Base-by-base conservation (phyloP, 805 yeast genomes). In the Kodamaea fukazawae region DNA sequence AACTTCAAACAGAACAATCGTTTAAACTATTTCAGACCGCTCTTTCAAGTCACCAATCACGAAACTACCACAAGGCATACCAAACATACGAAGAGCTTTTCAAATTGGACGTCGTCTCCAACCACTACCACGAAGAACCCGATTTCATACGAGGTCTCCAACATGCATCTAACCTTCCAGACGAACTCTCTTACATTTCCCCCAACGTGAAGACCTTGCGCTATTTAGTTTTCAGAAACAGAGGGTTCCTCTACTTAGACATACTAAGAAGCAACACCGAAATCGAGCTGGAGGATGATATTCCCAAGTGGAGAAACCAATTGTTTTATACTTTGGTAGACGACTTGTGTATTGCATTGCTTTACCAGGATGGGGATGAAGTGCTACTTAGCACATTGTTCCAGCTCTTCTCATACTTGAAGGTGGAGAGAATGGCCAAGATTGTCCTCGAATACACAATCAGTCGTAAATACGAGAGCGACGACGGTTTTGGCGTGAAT, bases 1-100 rank as follows among this genome's bases (percentile, higher is more conserved):
- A 93, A 57, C 67, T 91, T 16, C 97, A 91, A 63, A 74, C 81
- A 14, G 98, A 93, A 58, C 86, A 85, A 54, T 93, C 96, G 3
- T 83, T 84, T 57, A 79, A 78, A 48, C 62, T 81, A 9, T 88
- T 84, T 55, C 87, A 87, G 50, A 61, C 63, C 14, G 96, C 96
- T 0, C 65, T 93, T 32, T 58, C 62, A 7, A 63, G 64, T 7
- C 91, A 93, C 48, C 78, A 80, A 46, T 58, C 64, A 1, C 61
- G 64, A 2, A 54, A 75, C 2, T 73, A 70, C 44, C 60, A 59
- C 0, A 69, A 63, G 3, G 83, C 97, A 0, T 70, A 71, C 29
- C 49, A 50, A 0, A 60, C 67, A 12, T 93, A 88, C 57, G 74
- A 75, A 16, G 75, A 73, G 20, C 59, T 93, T 18, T 85, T 89